phyloP scores from a whole-genome alignment of 257 asterid genomes.

The Lavandula angustifolia region DNA sequence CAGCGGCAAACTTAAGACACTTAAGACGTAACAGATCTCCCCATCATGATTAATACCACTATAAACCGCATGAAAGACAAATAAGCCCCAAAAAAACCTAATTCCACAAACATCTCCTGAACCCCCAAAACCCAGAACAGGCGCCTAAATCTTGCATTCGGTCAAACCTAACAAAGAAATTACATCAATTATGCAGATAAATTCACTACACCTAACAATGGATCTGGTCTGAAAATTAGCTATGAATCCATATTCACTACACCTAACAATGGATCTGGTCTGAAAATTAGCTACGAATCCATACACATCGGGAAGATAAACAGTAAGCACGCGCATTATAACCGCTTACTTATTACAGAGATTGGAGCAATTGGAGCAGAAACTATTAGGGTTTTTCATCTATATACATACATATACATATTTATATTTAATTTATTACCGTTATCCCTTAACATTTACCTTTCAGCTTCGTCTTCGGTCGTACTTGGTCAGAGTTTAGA shows the following conservation, averaged over 20 bases:
- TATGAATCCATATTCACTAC: constrained; percentile 26
- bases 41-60: constrained; percentile 25
- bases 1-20: constrained; percentile 25
- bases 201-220: constrained; percentile 35
- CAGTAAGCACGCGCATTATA: constrained; percentile 28
- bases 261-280: constrained; percentile 55
- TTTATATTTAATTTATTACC: constrained; percentile 16
- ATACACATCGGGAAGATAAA: constrained; percentile 6
- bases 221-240: constrained; percentile 48
- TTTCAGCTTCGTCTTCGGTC: constrained; percentile 32
- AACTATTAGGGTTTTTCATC: constrained; percentile 37
- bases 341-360: constrained; percentile 20
- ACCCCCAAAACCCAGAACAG: constrained; percentile 21
- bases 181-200: constrained; percentile 33
- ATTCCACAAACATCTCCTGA: constrained; percentile 25
- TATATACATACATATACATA: background rate
- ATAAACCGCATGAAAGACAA: constrained; percentile 19
- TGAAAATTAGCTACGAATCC: constrained; percentile 16
- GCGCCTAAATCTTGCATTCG: constrained; percentile 30
- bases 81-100: constrained; percentile 30
- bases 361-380: constrained; percentile 33
- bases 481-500: constrained; percentile 44
- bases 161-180: constrained; percentile 20
- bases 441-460: constrained; percentile 17
- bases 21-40: constrained; percentile 36